phyloP scores from a whole-genome alignment of 106 monocot genomes.

The Acorus gramineus region DNA sequence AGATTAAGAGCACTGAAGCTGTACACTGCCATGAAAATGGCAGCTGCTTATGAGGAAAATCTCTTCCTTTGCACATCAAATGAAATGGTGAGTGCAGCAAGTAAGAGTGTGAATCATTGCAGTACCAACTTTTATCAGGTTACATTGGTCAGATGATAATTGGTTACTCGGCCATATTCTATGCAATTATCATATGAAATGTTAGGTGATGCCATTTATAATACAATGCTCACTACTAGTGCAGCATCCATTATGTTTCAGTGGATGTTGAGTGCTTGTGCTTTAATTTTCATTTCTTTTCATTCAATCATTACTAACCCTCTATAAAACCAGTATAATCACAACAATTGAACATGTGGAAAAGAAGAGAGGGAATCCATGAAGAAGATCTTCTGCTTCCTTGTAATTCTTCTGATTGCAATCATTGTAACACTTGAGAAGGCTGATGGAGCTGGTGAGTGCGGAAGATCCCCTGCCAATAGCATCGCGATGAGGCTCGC shows the following conservation, averaged over 20 bases:
- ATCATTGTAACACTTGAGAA: not conserved
- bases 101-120: not conserved
- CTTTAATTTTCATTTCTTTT: no score
- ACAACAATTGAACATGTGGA: not conserved
- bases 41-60: slow-evolving; percentile 5
- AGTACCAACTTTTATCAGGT: not conserved
- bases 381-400: slow-evolving; percentile 12
- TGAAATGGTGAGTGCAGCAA: not conserved
- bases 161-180: no score
- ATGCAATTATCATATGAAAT: no score
- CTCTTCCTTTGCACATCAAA: slow-evolving; percentile 7
- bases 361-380: slow-evolving; percentile 10
- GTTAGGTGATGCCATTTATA: no score
- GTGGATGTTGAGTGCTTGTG: no score
- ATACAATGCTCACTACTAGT: no score
- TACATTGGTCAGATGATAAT: not conserved
- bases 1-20: slow-evolving; percentile 6
- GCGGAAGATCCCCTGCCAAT: slow-evolving; percentile 35
- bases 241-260: no score
- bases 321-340: no score
- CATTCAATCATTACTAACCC: no score
- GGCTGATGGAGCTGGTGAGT: slow-evolving; percentile 50
- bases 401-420: slow-evolving; percentile 16
- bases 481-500: slow-evolving; percentile 40
- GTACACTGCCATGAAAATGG: slow-evolving; percentile 8